Evolutionary conservation across 257 asterid genomes (phyloP), one percentile per base, ranked within the genome.

Genomic region (Solanum ossicruentum): DNA sequence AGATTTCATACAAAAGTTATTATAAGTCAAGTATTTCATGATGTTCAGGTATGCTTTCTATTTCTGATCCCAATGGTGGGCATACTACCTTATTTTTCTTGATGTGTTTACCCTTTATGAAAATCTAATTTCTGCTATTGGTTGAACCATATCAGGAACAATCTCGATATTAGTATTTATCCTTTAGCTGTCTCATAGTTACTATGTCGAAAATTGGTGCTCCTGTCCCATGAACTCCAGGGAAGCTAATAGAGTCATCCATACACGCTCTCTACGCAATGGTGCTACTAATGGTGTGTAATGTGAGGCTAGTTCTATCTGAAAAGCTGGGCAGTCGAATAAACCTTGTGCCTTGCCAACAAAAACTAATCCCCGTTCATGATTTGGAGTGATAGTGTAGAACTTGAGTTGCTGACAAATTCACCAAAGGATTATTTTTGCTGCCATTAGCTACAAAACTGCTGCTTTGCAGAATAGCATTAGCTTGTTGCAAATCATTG

Each of bases 371-470:
- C 6, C 39, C 39, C 39, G 6, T 36, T 36, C 39, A 4, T 36
- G 39, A 36, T 1, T 36, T 1, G 1, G 0, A 36, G 39, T 36
- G 6, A 36, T 36, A 36, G 39, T 0, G 6, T 0, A 36, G 0
- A 36, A 36, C 39, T 3, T 36, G 39, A 54, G 55, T 13, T 51
- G 15, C 55, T 51, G 55, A 51, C 16, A 3, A 11, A 51, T 51
- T 51, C 55, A 51, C 55, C 12, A 51, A 51, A 51, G 15, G 16
- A 10, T 51, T 15, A 13, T 60, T 60, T 32, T 60, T 60, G 11
- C 32, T 3, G 32, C 32, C 16, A 60, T 60, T n/a, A 36, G 0
- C 67, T 21, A 10, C 36, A 21, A 56, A 17, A 21, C 36, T 11
- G 67, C 5, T 51, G 6, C 20, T 60, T 60, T 21, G 67, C 6